Evolutionary conservation across 179 eudicot species (phyloP), one percentile per base, ranked within the genome.

Genomic region (Silene coronaria): DNA sequence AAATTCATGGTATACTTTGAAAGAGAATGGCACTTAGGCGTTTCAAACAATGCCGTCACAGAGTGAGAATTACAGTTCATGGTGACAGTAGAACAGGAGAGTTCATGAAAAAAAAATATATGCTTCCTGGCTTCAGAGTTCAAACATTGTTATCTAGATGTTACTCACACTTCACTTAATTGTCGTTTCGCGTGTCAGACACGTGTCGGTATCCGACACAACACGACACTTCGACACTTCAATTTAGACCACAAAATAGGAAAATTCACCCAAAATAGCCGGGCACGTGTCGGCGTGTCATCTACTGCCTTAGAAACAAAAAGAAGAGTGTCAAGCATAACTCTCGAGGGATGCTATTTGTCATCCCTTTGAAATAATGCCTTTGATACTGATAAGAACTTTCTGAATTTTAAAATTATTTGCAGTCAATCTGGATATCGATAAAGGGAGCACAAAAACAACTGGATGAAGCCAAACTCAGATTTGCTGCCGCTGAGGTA

Each of bases 401-500:
- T 70, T 32, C 30, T 51, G 65, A 45, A 70, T 16, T 63, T 73
- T 28, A 4, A 9, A 63, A 27, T 64, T 27, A 27, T 74, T 59
- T 85, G 89, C 92, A 96, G 99, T 93, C 99, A 66, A 93, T 96
- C 76, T 96, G 99, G 99, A 72, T 93, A 76, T 85, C 96, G 45
- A 79, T 65, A 38, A 83, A 87, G 82, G 97, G 98, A 66, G 90
- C 90, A 74, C 91, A 89, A 76, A 96, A 82, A 86, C 93, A 89
- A 80, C 82, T 88, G 76, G 99, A 96, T 87, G 98, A 96, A 88
- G 99, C 96, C 78, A 95, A 86, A 80, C 81, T 96, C 82, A 87
- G 93, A 85, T 96, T 95, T 90, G 97, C 99, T 74, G 96, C 97
- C 77, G 95, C 99, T 67, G 98, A 96, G 99, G 99, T 96, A 19